Percentiles rank a stretch among this genome's conserved stretches.
Conservation (phyloP, 495 filamentous ascomycete species). For the Mytilinidion resinicola region DNA sequence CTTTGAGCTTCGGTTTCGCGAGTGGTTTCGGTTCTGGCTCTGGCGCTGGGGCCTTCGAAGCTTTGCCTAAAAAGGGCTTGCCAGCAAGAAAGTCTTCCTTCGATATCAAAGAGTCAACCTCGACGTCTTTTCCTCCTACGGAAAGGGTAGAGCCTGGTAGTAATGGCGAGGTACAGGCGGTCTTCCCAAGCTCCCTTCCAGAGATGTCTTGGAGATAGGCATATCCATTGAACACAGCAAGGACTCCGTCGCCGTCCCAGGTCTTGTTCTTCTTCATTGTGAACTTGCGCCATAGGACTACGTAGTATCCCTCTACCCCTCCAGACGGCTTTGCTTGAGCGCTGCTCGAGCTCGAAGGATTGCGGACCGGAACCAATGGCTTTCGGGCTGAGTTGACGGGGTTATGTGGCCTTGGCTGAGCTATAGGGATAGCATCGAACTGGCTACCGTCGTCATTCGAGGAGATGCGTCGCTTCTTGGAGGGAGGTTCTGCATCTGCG, state of each 20-base stretch:
- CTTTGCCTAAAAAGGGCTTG: conserved; percentile 41
- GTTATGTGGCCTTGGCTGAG: background rate
- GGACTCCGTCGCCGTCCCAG: conserved; percentile 78
- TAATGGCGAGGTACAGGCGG: conserved; percentile 48
- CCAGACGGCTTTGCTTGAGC: conserved; percentile 6
- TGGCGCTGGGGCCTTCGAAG: conserved; percentile 23
- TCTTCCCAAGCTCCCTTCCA: conserved; percentile 62
- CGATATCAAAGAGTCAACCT: conserved; percentile 60
- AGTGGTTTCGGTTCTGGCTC: background rate
- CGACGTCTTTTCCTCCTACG: conserved; percentile 66
- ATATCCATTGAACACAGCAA: conserved; percentile 52
- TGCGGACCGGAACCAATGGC: conserved; percentile 41
- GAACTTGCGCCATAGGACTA: conserved; percentile 67
- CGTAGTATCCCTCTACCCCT: conserved; percentile 52
- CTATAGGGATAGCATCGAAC: background rate
- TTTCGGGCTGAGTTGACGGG: conserved; percentile 28
- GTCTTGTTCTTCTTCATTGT: conserved; percentile 79
- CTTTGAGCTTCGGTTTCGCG: conserved; percentile 12
- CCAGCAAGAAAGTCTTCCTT: conserved; percentile 60
- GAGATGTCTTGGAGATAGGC: conserved; percentile 58
- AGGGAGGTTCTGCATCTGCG: conserved; percentile 11
- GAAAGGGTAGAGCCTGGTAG: conserved; percentile 58
- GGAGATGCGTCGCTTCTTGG: conserved; percentile 35
- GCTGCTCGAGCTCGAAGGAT: conserved; percentile 23
- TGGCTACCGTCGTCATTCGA: conserved; percentile 11